Conservation (phyloP, 2,329 filamentous ascomycete species). For the Trichoderma atroviride region DNA sequence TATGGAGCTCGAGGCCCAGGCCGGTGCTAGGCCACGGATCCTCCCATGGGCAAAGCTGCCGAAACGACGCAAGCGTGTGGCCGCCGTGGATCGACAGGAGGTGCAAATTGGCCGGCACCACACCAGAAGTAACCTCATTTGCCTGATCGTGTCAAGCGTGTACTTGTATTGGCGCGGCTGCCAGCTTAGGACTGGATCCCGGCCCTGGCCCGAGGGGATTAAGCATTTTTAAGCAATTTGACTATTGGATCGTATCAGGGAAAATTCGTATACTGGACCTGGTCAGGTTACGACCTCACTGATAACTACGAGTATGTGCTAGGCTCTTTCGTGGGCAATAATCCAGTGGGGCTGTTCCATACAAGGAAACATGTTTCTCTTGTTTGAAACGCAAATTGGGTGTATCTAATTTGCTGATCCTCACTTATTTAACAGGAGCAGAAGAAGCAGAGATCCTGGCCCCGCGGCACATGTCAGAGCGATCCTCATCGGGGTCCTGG, state of each 20-base stretch:
- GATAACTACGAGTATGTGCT: too few relatives aligned
- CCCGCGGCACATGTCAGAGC: not conserved
- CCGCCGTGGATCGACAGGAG: conserved; percentile 20
- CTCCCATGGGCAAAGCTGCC: not conserved
- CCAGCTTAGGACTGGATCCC: not conserved
- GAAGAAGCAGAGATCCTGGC: not conserved
- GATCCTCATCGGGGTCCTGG: not conserved
- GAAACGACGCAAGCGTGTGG: not conserved
- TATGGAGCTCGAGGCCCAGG: not conserved
- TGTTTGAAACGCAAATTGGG: not conserved
- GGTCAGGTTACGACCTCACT: not conserved
- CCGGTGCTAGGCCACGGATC: not conserved
- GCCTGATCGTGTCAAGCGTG: not conserved
- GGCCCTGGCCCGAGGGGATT: not conserved
- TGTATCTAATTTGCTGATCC: not conserved
- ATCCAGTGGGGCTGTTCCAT: not conserved
- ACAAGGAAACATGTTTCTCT: not conserved
- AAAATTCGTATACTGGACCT: not conserved
- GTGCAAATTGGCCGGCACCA: conserved; percentile 1
- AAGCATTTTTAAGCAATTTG: not conserved
- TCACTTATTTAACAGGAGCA: not conserved
- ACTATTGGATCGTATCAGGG: not conserved
- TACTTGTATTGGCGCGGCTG: conserved; percentile 7
- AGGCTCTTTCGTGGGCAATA: not conserved
- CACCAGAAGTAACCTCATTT: conserved; percentile 5